These are phyloP conservation scores for Parmelia sp. DNA, from an alignment of 495 filamentous ascomycete species.

Conservation along the genomic window DNA sequence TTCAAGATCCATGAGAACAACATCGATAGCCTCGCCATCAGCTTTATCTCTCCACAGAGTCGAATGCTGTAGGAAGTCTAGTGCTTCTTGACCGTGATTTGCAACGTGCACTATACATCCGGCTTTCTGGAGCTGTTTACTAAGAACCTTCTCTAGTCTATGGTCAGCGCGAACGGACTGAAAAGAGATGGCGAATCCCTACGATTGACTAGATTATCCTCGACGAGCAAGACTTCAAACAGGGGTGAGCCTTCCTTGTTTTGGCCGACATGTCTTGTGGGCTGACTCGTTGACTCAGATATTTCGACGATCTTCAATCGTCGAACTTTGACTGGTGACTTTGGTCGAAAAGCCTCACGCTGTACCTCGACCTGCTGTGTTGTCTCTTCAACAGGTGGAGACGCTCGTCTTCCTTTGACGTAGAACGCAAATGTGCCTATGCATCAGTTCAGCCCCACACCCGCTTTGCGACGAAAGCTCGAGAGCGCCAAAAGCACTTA, in stretches of 20 bases:
- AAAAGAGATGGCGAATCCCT: background rate
- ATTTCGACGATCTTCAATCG: background rate
- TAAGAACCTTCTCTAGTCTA: background rate
- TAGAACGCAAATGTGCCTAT: background rate
- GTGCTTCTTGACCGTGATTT: background rate
- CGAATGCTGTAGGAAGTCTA: conserved; percentile 13
- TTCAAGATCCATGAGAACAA: conserved; percentile 77
- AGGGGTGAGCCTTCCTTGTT: conserved; percentile 25
- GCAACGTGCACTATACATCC: background rate
- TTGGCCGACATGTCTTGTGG: conserved; percentile 23
- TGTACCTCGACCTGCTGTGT: background rate
- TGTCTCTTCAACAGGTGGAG: background rate
- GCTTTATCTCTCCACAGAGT: conserved; percentile 18
- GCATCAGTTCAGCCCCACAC: background rate
- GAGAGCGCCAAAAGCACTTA: background rate
- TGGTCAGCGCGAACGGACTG: background rate
- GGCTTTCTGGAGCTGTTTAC: background rate
- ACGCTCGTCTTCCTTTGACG: background rate
- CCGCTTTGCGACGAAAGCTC: background rate
- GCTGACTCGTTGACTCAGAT: background rate
- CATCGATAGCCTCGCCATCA: conserved; percentile 42
- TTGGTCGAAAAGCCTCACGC: background rate
- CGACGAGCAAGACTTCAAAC: background rate
- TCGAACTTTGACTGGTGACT: background rate
- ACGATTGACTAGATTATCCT: conserved; percentile 4